A percentile compares a stretch with the other conserved stretches of the same genome.
These are phyloP conservation scores for Colletotrichum lindemuthianum DNA, from an alignment of 2,329 filamentous ascomycete genomes.

Conservation along the genomic window DNA sequence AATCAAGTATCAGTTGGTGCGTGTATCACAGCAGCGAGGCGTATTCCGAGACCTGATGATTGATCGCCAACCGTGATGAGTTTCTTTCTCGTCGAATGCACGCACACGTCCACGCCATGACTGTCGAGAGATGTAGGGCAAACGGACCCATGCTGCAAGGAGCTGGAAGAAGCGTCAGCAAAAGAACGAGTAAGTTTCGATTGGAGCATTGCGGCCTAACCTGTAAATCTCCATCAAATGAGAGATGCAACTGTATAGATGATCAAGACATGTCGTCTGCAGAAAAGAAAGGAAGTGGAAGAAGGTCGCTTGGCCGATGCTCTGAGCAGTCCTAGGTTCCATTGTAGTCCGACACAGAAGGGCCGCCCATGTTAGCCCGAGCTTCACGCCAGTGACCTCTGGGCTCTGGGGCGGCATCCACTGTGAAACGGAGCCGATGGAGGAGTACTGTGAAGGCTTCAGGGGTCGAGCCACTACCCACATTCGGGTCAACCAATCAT, in stretches of 20 bases:
- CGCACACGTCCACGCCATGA: too few species aligned
- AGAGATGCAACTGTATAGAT: background rate
- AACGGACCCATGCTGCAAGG: too few species aligned
- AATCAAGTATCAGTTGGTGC: constrained; percentile 8
- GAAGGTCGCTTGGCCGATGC: background rate
- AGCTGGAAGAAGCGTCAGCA: too few species aligned
- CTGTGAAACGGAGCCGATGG: constrained; percentile 1
- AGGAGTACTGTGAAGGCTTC: background rate
- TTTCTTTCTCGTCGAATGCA: too few species aligned
- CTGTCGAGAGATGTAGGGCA: too few species aligned
- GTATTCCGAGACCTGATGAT: background rate
- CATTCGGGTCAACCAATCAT: constrained; percentile 9
- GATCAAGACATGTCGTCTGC: constrained; percentile 4
- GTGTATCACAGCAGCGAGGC: background rate
- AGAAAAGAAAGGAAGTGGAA: constrained; percentile 10
- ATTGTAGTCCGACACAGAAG: too few species aligned
- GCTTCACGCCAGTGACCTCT: too few species aligned
- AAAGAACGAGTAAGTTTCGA: too few species aligned
- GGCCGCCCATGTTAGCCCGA: too few species aligned
- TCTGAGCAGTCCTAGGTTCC: constrained; percentile 7
- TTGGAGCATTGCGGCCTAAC: background rate
- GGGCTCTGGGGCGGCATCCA: constrained; percentile 15
- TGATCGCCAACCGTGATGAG: too few species aligned
- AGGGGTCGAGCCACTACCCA: constrained; percentile 11
- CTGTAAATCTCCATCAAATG: constrained; percentile 1